Conservation (phyloP, 345 rosid species). For the Camelina laxa region DNA sequence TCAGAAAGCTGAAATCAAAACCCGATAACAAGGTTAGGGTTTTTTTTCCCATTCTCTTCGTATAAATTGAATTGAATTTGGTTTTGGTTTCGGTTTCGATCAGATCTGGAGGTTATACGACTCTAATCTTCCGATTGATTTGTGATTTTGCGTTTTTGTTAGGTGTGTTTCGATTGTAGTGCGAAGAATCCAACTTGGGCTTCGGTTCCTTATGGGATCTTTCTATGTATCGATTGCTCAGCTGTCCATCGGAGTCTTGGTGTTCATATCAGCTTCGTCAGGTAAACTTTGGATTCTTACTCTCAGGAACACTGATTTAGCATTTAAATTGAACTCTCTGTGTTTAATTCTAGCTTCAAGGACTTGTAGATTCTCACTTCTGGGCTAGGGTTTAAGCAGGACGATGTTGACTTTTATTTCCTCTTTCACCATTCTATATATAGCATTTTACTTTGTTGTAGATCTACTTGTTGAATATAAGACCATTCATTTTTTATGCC, state of each 20-base stretch:
- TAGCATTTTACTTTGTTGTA: neutral
- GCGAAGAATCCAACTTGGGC: constrained; percentile 98
- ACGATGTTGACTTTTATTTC: neutral
- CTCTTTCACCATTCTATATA: neutral
- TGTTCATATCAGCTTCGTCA: constrained; percentile 93
- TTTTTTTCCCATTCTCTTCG: neutral
- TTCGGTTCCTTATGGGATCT: constrained; percentile 93
- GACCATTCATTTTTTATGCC: neutral
- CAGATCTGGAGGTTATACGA: constrained; percentile 38
- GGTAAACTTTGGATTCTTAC: constrained; percentile 48
- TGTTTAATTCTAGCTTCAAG: neutral
- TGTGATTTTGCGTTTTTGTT: neutral
- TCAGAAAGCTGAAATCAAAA: constrained; percentile 81
- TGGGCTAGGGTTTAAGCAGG: constrained; percentile 26
- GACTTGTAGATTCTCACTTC: neutral
- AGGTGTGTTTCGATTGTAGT: constrained; percentile 98
- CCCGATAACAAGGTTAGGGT: constrained; percentile 81
- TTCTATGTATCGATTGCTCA: constrained; percentile 98
- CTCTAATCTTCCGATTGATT: neutral
- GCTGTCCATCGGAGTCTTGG: constrained; percentile 96
- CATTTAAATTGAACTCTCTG: neutral
- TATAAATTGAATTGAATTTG: neutral
- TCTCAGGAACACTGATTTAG: neutral
- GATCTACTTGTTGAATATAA: neutral
- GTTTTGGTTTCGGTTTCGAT: constrained; percentile 22